Conservation (phyloP, 805 yeast genomes). For the Cyberlindnera amylophila region DNA sequence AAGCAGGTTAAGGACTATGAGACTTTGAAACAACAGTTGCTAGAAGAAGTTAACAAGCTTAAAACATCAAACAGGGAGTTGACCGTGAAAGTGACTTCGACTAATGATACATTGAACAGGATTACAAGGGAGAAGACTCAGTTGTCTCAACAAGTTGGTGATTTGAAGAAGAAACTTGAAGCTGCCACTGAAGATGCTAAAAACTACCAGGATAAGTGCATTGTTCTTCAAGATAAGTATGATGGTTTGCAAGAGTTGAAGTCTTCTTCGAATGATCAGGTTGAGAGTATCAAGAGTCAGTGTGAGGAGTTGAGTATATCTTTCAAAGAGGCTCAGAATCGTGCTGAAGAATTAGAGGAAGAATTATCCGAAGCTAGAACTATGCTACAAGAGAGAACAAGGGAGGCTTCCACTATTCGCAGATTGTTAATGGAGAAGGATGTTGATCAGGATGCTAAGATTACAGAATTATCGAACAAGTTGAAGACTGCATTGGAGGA, state of each 20-base stretch:
- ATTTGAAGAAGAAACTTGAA: conserved; percentile 34
- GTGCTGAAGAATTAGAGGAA: conserved; percentile 68
- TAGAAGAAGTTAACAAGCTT: conserved; percentile 23
- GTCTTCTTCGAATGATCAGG: conserved; percentile 36
- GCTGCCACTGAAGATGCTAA: conserved; percentile 37
- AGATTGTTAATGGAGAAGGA: conserved; percentile 67
- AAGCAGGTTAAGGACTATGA: conserved; percentile 38
- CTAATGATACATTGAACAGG: conserved; percentile 30
- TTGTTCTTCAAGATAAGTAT: conserved; percentile 36
- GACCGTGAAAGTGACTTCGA: conserved; percentile 29
- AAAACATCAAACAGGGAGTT: conserved; percentile 27
- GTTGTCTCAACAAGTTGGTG: conserved; percentile 35
- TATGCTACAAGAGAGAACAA: conserved; percentile 71
- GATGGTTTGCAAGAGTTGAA: conserved; percentile 35
- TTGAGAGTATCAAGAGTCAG: conserved; percentile 55
- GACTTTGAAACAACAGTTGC: conserved; percentile 23
- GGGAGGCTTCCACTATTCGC: conserved; percentile 74
- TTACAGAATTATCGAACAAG: conserved; percentile 54
- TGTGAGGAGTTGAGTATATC: conserved; percentile 69
- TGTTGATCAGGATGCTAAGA: conserved; percentile 45
- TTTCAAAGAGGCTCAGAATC: conserved; percentile 56
- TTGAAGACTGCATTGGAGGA: conserved; percentile 54
- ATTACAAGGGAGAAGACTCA: conserved; percentile 35
- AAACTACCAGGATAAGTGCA: conserved; percentile 37
- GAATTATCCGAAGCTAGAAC: conserved; percentile 75